Conservation (phyloP, 106 monocot genomes). For the Cymbidium sinense region DNA sequence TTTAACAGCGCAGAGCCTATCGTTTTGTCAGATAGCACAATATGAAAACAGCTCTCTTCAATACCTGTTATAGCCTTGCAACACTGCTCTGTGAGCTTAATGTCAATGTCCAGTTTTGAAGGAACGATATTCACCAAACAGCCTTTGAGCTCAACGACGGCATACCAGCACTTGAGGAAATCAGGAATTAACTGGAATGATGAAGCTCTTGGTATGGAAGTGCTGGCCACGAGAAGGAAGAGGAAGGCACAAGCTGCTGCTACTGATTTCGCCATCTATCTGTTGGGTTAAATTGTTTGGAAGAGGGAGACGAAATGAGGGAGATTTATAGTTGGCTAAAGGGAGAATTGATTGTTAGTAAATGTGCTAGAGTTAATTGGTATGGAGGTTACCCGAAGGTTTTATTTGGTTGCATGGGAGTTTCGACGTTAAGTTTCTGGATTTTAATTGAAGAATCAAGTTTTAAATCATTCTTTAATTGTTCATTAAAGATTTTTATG, state of each 20-base stretch:
- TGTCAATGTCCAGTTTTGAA: not conserved
- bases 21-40: not conserved
- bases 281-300: too few relatives aligned
- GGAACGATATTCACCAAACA: not conserved
- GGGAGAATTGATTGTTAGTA: too few relatives aligned
- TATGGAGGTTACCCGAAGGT: too few relatives aligned
- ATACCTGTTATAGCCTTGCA: not conserved
- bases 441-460: too few relatives aligned
- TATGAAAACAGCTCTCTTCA: not conserved
- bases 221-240: not conserved
- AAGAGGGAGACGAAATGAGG: too few relatives aligned
- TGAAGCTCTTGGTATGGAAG: not conserved
- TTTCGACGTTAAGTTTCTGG: too few relatives aligned
- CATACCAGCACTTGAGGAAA: not conserved
- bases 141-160: not conserved
- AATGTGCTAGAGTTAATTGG: too few relatives aligned
- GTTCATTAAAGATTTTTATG: too few relatives aligned
- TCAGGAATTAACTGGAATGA: not conserved
- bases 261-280: not conserved
- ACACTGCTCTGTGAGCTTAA: not conserved
- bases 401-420: too few relatives aligned
- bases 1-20: not conserved
- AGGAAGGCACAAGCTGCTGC: not conserved
- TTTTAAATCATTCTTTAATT: too few relatives aligned
- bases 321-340: too few relatives aligned